Base-by-base conservation (phyloP, 345 rosid genomes). In the thale cress (Arabidopsis thaliana) region DNA sequence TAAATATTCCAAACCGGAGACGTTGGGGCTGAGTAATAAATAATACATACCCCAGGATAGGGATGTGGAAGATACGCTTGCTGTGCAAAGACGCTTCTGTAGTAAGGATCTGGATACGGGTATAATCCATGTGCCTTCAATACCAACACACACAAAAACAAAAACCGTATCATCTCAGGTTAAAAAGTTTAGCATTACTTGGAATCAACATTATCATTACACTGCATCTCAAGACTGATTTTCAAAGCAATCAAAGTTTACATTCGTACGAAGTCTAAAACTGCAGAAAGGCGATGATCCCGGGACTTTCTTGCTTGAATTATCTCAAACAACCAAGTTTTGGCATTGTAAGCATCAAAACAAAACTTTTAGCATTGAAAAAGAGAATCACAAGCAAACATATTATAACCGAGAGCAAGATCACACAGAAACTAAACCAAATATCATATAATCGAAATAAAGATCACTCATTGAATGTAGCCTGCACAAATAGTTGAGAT, bases 61-160 rank as follows among this genome's bases (percentile, higher is more conserved):
- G 93, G 83, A 84, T 85, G 91, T 36, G 87, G 86, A 72, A 92
- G 90, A 83, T 87, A 95, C 0, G 85, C 74, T 67, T 90, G 87
- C 24, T 93, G 96, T 78, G 97, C 90, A 83, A 95, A 91, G 75
- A 95, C 86, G 79, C 97, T 95, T 83, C 97, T 85, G 71, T 89
- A 91, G 71, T 91, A 95, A 50, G 97, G 99, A 85, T 91, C 96
- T 50, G 96, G 97, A 82, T 87, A 92, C 4, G 99, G 97, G 79
- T 90, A 95, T 58, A 85, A 74, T 56, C 85, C 84, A 10, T 91
- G 90, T 49, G 82, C 91, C 99, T 95, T 77, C 84, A 80, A 58
- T 48, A 36, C 40, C 75, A 82, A 7, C 78, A 68, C 59, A 79
- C 66, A 82, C 62, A 50, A 14, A 69, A 48, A 51, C 51, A 78